Conservation (phyloP, 2,329 filamentous ascomycete species). For the Xylaria sp. region DNA sequence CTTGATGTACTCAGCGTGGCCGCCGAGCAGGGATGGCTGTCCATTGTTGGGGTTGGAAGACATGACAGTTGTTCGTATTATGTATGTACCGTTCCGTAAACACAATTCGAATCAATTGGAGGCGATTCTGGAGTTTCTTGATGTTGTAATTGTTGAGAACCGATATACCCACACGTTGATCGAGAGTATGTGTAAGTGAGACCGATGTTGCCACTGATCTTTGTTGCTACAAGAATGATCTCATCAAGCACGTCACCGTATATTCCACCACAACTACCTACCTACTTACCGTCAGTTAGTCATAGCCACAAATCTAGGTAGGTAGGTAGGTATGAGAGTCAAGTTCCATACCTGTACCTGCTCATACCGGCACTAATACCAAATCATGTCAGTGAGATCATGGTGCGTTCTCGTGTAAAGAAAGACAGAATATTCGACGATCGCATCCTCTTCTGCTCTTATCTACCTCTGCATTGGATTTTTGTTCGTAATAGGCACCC, state of each 20-base stretch:
- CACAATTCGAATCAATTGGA: background rate
- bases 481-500: background rate
- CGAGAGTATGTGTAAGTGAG: background rate
- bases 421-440: background rate
- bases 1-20: slow-evolving; percentile 64
- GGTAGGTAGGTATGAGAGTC: background rate
- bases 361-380: background rate
- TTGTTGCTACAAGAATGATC: slow-evolving; percentile 6
- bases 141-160: too few relatives aligned
- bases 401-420: background rate
- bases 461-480: background rate
- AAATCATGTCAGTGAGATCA: background rate
- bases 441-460: background rate
- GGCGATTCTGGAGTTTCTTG: background rate
- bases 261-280: background rate
- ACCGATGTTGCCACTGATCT: background rate
- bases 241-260: slow-evolving; percentile 17
- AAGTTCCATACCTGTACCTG: background rate
- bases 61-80: slow-evolving; percentile 21
- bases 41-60: slow-evolving; percentile 30
- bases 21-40: slow-evolving; percentile 54
- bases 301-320: background rate
- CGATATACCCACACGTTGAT: background rate
- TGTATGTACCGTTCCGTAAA: background rate
- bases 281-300: background rate